A percentile compares a stretch with the other conserved stretches of the same genome.
Evolutionary conservation across 2,329 filamentous ascomycete species (phyloP).

Genomic region (Colletotrichum paranaense): DNA sequence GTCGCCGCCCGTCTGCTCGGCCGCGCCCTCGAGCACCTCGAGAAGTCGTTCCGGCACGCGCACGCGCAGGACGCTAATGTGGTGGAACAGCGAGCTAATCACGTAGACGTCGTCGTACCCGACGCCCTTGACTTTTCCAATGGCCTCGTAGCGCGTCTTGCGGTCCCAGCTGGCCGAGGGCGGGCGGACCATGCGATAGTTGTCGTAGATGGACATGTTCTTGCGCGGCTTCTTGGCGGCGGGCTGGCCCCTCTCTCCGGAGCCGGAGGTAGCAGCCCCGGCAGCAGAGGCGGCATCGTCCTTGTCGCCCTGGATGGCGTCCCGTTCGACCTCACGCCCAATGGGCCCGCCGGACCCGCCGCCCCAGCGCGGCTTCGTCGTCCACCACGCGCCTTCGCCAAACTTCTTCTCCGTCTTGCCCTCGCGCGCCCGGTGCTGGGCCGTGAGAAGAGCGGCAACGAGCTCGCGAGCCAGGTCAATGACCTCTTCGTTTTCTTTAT

Average conservation of each 20-base stretch:
- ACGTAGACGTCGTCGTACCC: slow-evolving; percentile 72
- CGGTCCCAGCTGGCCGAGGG: slow-evolving; percentile 70
- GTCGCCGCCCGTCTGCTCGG: slow-evolving; percentile 34
- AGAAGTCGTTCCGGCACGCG: slow-evolving; percentile 67
- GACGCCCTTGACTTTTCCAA: slow-evolving; percentile 60
- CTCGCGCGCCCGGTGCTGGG: slow-evolving; percentile 71
- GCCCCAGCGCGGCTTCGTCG: slow-evolving; percentile 70
- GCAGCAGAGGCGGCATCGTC: slow-evolving; percentile 42
- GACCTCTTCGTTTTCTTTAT: slow-evolving; percentile 65
- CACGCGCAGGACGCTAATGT: slow-evolving; percentile 67
- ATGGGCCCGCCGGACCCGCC: slow-evolving; percentile 72
- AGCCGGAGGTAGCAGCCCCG: no score
- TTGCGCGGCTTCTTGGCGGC: slow-evolving; percentile 63
- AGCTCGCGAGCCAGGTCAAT: slow-evolving; percentile 72
- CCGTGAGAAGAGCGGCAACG: slow-evolving; percentile 69
- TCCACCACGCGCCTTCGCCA: slow-evolving; percentile 72
- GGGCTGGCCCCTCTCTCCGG: slow-evolving; percentile 38
- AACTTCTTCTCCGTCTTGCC: slow-evolving; percentile 66
- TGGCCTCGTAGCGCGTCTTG: slow-evolving; percentile 67
- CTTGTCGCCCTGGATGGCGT: slow-evolving; percentile 58
- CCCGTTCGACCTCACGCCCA: slow-evolving; percentile 67
- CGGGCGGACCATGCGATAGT: slow-evolving; percentile 70
- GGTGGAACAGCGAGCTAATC: slow-evolving; percentile 71
- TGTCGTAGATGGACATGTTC: slow-evolving; percentile 70
- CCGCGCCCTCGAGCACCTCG: slow-evolving; percentile 61